Evolutionary conservation across 352 stramenopile genomes (phyloP).

Genomic region (Globisporangium irregulare): DNA sequence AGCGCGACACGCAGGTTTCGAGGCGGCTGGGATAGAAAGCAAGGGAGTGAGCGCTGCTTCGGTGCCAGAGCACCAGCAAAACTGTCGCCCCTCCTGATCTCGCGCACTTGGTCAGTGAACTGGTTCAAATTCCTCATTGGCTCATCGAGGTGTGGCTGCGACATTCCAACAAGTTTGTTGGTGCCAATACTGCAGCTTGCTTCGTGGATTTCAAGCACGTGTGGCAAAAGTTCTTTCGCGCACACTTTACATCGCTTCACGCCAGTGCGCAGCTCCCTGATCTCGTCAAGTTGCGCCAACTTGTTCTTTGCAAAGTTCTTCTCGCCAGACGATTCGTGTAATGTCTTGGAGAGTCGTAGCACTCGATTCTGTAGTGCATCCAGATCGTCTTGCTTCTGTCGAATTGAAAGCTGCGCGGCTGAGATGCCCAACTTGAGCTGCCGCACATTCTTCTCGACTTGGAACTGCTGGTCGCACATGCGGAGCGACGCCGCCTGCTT

Average conservation of each 20-base stretch:
- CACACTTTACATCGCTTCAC: conserved; percentile 31
- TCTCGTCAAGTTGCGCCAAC: conserved; percentile 32
- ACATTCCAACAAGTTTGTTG: not conserved
- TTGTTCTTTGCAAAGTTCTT: conserved; percentile 45
- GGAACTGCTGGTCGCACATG: conserved; percentile 59
- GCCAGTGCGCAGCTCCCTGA: conserved; percentile 31
- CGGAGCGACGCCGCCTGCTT: conserved; percentile 37
- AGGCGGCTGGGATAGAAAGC: conserved; percentile 64
- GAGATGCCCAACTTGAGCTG: conserved; percentile 41
- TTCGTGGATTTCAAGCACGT: conserved; percentile 29
- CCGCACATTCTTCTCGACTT: conserved; percentile 46
- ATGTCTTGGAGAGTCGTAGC: conserved; percentile 34
- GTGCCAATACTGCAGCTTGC: conserved; percentile 1
- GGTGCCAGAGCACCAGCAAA: not conserved
- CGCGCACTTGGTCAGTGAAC: conserved; percentile 18
- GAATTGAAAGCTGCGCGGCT: conserved; percentile 36
- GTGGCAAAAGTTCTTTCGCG: conserved; percentile 29
- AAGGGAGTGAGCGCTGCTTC: conserved; percentile 9
- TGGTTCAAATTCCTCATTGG: conserved; percentile 22
- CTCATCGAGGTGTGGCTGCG: conserved; percentile 6
- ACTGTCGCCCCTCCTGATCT: not conserved
- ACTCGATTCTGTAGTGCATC: conserved; percentile 49
- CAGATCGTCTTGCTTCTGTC: conserved; percentile 44
- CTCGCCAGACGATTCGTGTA: conserved; percentile 36
- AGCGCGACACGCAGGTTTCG: conserved; percentile 43